Evolutionary conservation across 352 stramenopile genomes (phyloP).

Genomic region (Globisporangium polare): DNA sequence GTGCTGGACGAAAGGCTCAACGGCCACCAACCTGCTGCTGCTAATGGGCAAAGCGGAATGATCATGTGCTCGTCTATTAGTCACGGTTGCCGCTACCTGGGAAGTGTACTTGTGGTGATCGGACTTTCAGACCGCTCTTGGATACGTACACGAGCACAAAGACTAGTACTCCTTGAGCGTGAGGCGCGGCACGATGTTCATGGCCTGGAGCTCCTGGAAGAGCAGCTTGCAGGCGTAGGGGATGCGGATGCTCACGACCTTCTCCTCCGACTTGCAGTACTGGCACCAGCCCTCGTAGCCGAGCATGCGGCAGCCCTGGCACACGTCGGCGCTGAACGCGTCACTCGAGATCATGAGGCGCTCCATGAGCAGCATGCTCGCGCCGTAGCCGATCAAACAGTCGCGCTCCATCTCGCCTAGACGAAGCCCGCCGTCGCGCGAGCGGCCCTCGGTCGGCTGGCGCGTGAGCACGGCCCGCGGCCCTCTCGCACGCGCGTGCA

Average conservation of each 20-base stretch:
- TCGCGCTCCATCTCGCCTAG: conserved; percentile 99
- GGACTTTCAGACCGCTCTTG: background rate
- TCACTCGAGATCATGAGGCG: conserved; percentile 99
- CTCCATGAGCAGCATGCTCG: conserved; percentile 99
- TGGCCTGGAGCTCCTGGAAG: conserved; percentile 98
- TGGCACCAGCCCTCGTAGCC: conserved; percentile 98
- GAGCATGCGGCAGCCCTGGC: conserved; percentile 96
- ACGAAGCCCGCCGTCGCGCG: conserved; percentile 96
- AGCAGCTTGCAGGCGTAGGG: conserved; percentile 99
- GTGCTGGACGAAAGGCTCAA: no score
- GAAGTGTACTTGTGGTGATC: conserved; percentile 14
- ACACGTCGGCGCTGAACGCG: conserved; percentile 98
- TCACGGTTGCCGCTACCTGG: background rate
- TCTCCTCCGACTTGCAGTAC: conserved; percentile 97
- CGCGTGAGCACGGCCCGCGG: conserved; percentile 95
- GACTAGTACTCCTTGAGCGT: conserved; percentile 93
- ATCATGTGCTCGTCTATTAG: no score
- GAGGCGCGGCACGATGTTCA: conserved; percentile 99
- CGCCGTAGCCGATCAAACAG: conserved; percentile 99
- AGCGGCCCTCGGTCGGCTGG: conserved; percentile 98
- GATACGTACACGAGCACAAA: background rate
- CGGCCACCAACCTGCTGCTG: no score
- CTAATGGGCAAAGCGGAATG: no score
- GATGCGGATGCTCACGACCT: conserved; percentile 96
- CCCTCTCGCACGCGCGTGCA: conserved; percentile 96